Evolutionary conservation across 768 basidiomycete species (phyloP), one percentile per base, ranked within the genome.

Genomic region (Antrodiella citrinella): DNA sequence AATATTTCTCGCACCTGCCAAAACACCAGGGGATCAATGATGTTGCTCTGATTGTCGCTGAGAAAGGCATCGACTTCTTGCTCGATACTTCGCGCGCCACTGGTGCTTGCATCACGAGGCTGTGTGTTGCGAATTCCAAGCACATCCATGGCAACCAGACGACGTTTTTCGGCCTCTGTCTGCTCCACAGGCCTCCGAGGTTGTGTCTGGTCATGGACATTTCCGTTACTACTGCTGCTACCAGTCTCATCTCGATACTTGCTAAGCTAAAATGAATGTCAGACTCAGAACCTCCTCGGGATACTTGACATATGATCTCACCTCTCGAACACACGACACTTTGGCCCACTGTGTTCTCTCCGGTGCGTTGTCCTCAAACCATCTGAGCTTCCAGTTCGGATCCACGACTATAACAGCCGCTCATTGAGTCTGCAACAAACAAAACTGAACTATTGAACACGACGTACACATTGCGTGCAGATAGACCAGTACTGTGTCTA

Each of bases 401-500:
- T 7, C 7, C 30, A 15, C 30, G 7, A 35, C 30, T 35, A 15
- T 7, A 15, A 35, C 30, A 15, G 15, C 7, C 7, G 7, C 7
- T 18, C 7, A 18, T 43, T 7, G 41, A 5, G 41, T 43, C n/a
- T 9, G 41, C 15, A 51, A 45, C 20, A 35, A 22, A 22, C 41
- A 44, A 12, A 45, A 20, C 3, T 4, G 13, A 30, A 24, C 21
- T 23, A 30, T 24, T 41, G 21, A n/a, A 41, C 20, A 10, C 22
- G 9, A 30, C 51, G 7, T 47, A 56, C 55, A 24, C 43, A 51
- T 56, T 2, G 55, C 55, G 9, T 53, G 41, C 1, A 48, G 43
- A 21, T 51, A 56, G 24, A 56, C 45, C n/a, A 21, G 38, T 1
- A 25, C 41, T n/a, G 47, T 26, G 4, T 41, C 19, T 10, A 22